These are phyloP conservation scores for Globisporangium radiosum DNA, from an alignment of 352 stramenopile genomes.

Conservation along the genomic window DNA sequence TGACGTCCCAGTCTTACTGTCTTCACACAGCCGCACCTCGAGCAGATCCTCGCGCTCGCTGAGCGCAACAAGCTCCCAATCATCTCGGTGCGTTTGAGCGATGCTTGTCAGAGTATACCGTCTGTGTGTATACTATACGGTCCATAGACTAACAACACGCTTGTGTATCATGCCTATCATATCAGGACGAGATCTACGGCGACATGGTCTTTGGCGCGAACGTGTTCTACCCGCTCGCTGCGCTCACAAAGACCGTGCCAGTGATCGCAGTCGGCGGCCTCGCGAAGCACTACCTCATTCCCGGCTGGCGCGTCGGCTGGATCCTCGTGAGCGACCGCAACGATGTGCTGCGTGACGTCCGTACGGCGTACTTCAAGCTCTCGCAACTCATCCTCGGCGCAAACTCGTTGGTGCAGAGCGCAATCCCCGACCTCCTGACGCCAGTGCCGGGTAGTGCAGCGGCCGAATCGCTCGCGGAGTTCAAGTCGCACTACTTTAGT, in stretches of 20 bases:
- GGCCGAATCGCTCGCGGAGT: constrained; percentile 48
- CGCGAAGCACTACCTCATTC: constrained; percentile 95
- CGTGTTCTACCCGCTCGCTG: constrained; percentile 79
- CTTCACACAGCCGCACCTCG: constrained; percentile 39
- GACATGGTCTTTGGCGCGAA: constrained; percentile 76
- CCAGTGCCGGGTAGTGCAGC: constrained; percentile 54
- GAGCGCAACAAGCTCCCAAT: constrained; percentile 89
- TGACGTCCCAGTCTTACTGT: no score
- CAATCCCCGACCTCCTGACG: constrained; percentile 79
- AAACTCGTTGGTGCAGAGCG: constrained; percentile 87
- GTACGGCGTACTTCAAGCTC: constrained; percentile 86
- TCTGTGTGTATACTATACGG: background rate
- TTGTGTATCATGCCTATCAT: background rate
- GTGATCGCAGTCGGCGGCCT: constrained; percentile 82
- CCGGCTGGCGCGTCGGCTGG: constrained; percentile 95
- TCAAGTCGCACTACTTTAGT: constrained; percentile 81
- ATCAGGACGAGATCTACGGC: constrained; percentile 77
- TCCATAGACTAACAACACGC: background rate
- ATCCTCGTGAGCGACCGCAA: constrained; percentile 91
- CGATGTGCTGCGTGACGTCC: constrained; percentile 70
- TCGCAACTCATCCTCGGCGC: constrained; percentile 91
- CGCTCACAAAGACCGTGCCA: constrained; percentile 73
- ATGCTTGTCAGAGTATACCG: background rate
- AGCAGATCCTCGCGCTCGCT: constrained; percentile 68
- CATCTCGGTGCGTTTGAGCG: constrained; percentile 81